Base-by-base conservation (phyloP, 495 filamentous ascomycete genomes). In the Neohortaea acidophila region DNA sequence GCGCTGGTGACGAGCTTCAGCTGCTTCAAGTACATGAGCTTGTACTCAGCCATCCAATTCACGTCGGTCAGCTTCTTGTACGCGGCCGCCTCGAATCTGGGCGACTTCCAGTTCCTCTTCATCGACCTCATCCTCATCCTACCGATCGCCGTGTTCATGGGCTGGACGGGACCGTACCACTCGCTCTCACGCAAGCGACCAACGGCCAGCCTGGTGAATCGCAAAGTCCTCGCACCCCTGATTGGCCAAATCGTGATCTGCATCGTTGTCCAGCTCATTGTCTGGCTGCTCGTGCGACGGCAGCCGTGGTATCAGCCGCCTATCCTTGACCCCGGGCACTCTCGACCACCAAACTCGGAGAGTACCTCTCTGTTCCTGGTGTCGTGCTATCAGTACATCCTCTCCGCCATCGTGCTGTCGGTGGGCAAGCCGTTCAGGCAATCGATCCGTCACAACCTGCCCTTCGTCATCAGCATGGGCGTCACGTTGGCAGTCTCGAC, bases 1-100 rank as follows among this genome's bases (percentile, higher is more conserved):
- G 80, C 91, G 32, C 67, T 99, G 13, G 86, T 94, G 5, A 99
- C 91, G 20, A 94, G 86, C 55, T 99, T 99, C 61, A 92, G 83
- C 61, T 99, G 91, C 63, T 99, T 99, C 65, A 99, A 99, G 59
- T 99, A 85, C 58, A 99, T 99, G 91, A 93, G 84, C 51, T 61
- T 99, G 43, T 99, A 99, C 60, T 94, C 87, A 3, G 89, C 89
- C 4, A 99, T 99, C 36, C 91, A 99, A 59, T 99, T 99, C 64
- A 91, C 84, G n/a, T 79, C 84, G 2, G 91, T 99, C 55, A 94
- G 83, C 72, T 93, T 99, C 53, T 65, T 99, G 18, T 99, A 99
- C 57, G 81, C 84, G 4, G 91, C 81, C 17, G 91, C 77, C 13
- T 94, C 87, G 14, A 99, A 99, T 56, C 69, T 99, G 10, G 91